Conservation (phyloP, 108 stramenopile genomes). For the Mediolabrus comicus region DNA sequence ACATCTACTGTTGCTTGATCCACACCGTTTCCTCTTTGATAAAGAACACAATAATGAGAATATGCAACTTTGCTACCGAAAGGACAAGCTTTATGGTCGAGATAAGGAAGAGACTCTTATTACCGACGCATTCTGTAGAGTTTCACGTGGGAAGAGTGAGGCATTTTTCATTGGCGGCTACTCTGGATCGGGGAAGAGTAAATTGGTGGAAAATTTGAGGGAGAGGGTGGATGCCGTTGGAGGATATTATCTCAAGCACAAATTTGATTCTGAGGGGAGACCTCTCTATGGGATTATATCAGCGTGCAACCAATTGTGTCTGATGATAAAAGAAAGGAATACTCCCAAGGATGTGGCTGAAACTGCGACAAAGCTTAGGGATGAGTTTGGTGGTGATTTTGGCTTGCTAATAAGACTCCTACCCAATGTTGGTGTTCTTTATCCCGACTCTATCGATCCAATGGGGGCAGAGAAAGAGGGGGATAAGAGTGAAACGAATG, state of each 20-base stretch:
- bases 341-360: not conserved
- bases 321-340: conserved; percentile 1
- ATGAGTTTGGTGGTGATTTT: conserved; percentile 25
- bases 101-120: conserved; percentile 16
- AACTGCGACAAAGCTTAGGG: conserved; percentile 6
- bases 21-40: too few relatives aligned
- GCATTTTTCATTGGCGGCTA: conserved; percentile 36
- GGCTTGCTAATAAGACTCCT: conserved; percentile 9
- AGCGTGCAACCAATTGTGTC: conserved; percentile 32
- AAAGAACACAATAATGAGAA: too few relatives aligned
- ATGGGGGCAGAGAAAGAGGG: not conserved
- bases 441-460: not conserved
- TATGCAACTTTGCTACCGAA: too few relatives aligned
- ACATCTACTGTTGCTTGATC: not conserved
- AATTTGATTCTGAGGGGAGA: conserved; percentile 27
- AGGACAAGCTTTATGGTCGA: conserved; percentile 32
- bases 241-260: conserved; percentile 11
- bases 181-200: conserved; percentile 29
- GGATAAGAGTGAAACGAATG: conserved; percentile 4
- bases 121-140: conserved; percentile 35
- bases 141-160: conserved; percentile 28
- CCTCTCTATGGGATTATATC: conserved; percentile 18
- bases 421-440: conserved; percentile 21
- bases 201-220: conserved; percentile 7
- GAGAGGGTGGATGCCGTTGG: not conserved